Conservation (phyloP, 1,139 yeast species). For the Geotrichum histeridarum region DNA sequence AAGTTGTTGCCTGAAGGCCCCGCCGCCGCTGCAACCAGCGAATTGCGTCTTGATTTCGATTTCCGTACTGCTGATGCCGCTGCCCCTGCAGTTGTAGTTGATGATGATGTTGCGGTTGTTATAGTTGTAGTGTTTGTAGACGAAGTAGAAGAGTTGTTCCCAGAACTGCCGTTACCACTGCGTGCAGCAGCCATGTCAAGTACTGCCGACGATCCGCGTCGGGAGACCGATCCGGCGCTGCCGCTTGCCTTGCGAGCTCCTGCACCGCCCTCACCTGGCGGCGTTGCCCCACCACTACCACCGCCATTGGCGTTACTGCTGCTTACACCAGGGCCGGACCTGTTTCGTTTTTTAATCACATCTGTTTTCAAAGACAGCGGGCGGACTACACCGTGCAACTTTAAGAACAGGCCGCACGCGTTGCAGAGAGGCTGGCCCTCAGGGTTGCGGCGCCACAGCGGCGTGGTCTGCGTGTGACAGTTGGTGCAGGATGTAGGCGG, state of each 20-base stretch:
- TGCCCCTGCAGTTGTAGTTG: not conserved
- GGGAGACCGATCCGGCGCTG: not conserved
- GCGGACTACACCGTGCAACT: slow-evolving; percentile 88
- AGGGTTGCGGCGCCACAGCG: slow-evolving; percentile 91
- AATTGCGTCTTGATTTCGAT: slow-evolving; percentile 18
- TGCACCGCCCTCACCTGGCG: not conserved
- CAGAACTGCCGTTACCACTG: not conserved
- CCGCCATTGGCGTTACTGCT: not conserved
- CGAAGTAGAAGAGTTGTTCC: not conserved
- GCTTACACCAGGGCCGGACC: slow-evolving; percentile 23
- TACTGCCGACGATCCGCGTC: slow-evolving; percentile 1
- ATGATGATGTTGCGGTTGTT: not conserved
- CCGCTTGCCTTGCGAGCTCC: not conserved
- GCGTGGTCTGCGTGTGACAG: slow-evolving; percentile 90
- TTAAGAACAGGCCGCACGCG: slow-evolving; percentile 89
- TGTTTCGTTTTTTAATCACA: slow-evolving; percentile 74
- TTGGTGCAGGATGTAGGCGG: slow-evolving; percentile 57
- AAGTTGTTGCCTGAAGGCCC: slow-evolving; percentile 2
- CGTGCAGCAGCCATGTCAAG: not conserved
- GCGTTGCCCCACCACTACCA: not conserved
- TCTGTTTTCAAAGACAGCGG: slow-evolving; percentile 89
- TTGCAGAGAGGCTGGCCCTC: slow-evolving; percentile 90
- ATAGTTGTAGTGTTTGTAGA: not conserved
- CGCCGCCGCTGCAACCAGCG: slow-evolving; percentile 3
- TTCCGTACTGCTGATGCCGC: slow-evolving; percentile 5